These are phyloP conservation scores for Penicillium sp. DNA, from an alignment of 2,329 filamentous ascomycete genomes.

Conservation along the genomic window DNA sequence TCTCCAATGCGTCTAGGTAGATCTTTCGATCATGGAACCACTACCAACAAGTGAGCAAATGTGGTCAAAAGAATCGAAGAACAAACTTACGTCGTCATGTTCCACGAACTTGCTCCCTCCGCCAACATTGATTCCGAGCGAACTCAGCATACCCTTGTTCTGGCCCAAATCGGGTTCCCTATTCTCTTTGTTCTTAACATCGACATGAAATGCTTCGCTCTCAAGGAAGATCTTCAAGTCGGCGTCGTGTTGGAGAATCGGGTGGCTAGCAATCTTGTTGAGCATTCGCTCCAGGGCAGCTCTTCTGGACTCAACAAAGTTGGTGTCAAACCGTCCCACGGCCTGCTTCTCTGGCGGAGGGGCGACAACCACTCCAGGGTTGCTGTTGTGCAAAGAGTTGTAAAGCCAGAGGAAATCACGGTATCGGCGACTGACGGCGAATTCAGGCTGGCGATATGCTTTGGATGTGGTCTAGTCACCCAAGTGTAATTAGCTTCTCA, in stretches of 20 bases:
- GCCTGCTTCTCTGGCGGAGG: constrained; percentile 98
- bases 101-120: constrained; percentile 85
- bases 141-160: constrained; percentile 89
- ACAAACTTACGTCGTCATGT: constrained; percentile 77
- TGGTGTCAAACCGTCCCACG: constrained; percentile 89
- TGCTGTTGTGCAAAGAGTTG: constrained; percentile 88
- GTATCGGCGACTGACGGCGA: constrained; percentile 89
- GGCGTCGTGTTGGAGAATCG: constrained; percentile 84
- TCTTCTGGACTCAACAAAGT: constrained; percentile 90
- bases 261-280: constrained; percentile 89
- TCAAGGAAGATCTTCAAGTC: constrained; percentile 96
- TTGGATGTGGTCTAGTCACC: constrained; percentile 77
- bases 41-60: constrained; percentile 44
- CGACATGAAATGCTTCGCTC: constrained; percentile 91
- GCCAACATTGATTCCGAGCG: constrained; percentile 74
- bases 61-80: background rate
- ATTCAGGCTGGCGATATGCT: constrained; percentile 88
- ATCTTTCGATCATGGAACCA: constrained; percentile 98
- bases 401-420: constrained; percentile 98
- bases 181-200: constrained; percentile 96
- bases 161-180: constrained; percentile 81
- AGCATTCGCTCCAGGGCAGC: constrained; percentile 95
- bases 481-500: background rate
- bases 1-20: constrained; percentile 91
- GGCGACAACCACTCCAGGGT: constrained; percentile 89